Evolutionary conservation across 1,139 yeast species (phyloP), one percentile per base, ranked within the genome.

Genomic region (Pichia sp.): DNA sequence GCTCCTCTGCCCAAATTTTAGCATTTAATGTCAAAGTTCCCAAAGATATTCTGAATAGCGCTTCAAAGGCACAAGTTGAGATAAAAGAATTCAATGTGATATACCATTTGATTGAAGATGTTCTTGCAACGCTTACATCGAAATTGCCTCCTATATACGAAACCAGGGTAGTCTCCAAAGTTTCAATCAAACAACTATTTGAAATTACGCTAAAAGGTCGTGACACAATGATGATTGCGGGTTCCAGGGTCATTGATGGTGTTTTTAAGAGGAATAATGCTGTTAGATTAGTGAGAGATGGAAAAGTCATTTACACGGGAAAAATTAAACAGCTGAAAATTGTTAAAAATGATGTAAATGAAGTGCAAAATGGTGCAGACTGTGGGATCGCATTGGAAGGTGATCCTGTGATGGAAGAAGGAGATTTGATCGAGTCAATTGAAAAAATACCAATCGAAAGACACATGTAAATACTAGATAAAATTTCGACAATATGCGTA

Each of bases 101-200:
- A 55, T 93, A 93, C 66, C 84, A 91, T 60, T 75, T 95, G 58
- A 83, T 93, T 53, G 97, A 93, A 62, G 87, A 85, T 49, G 96
- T 93, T 4, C 81, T 91, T 1, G 78, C 76, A 9, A 80, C 76
- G 21, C 73, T 93, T 46, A 79, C 86, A 4, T 69, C 77, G 2
- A 74, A 78, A 52, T 72, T 95, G 61, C 75, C 79, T 49, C 95
- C 96, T 3, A 78, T 79, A 18, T 78, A 79, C 55, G 93, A 89
- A 59, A 74, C 79, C 36, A 86, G 85, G 64, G 80, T 82, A 1
- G 60, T 80, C 26, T 87, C 93, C 3, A 89, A 83, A 53, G 86
- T 84, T 0, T 82, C 80, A 8, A 72, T 93, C 44, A 82, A 83
- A 61, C 87, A 85, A 52, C 75, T 88, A 2, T 91, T 93, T 69